phyloP scores from a whole-genome alignment of 139 green algal genomes.

The Raphidocelis subcapitata region DNA sequence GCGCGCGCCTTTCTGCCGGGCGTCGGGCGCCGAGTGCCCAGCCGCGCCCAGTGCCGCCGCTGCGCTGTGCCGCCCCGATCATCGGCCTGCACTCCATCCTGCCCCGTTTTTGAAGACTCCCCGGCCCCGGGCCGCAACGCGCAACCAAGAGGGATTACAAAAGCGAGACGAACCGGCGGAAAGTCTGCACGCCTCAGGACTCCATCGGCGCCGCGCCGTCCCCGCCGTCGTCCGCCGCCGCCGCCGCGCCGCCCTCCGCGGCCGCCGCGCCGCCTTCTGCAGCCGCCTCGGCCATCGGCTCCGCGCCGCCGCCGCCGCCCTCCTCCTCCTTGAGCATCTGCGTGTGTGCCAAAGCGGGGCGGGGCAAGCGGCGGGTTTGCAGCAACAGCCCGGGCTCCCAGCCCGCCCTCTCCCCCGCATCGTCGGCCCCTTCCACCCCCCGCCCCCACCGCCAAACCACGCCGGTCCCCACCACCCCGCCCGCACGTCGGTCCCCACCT shows the following conservation, averaged over 20 bases:
- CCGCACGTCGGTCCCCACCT: slow-evolving; percentile 46
- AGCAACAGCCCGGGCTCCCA: neutral
- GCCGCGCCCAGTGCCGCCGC: too few species aligned
- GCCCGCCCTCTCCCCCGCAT: neutral
- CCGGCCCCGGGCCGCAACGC: too few species aligned
- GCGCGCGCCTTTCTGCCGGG: too few species aligned
- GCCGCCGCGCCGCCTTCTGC: too few species aligned
- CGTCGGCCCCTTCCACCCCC: neutral
- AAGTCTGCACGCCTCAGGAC: too few species aligned
- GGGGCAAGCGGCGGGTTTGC: neutral
- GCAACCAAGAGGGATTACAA: too few species aligned
- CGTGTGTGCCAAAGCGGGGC: too few species aligned
- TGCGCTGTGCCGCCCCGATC: too few species aligned
- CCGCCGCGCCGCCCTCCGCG: neutral
- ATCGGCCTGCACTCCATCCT: too few species aligned
- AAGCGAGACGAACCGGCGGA: too few species aligned
- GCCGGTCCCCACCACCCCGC: slow-evolving; percentile 11
- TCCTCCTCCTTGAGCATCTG: slow-evolving; percentile 28
- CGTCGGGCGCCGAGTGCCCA: too few species aligned
- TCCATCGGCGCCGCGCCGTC: slow-evolving; percentile 27
- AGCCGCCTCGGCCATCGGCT: slow-evolving; percentile 13
- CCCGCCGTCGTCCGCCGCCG: neutral
- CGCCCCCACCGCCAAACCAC: neutral
- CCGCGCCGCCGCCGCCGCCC: slow-evolving; percentile 10
- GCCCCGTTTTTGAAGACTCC: too few species aligned